A percentile compares a stretch with the other conserved stretches of the same genome.
These are phyloP conservation scores for Nakazawaea ernobii DNA, from an alignment of 805 yeast genomes.

Conservation along the genomic window DNA sequence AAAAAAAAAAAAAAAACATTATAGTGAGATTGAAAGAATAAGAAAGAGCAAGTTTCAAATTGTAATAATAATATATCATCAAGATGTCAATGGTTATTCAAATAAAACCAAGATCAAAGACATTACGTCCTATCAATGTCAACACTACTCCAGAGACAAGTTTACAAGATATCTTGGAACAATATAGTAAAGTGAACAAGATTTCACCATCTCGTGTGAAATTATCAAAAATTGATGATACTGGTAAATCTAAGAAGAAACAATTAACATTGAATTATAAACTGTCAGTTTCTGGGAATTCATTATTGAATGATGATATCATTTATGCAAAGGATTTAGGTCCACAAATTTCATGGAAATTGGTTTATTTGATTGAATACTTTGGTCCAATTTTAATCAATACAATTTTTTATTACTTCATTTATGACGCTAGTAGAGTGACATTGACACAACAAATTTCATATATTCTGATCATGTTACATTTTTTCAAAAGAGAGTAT, in stretches of 20 bases:
- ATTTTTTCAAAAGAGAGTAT: constrained; percentile 81
- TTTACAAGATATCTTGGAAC: constrained; percentile 31
- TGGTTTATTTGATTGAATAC: constrained; percentile 86
- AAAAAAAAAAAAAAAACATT: no score
- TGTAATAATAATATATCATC: no score
- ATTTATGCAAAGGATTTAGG: constrained; percentile 84
- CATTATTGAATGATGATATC: constrained; percentile 29
- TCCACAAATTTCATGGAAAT: constrained; percentile 86
- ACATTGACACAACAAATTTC: constrained; percentile 49
- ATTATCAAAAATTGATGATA: constrained; percentile 36
- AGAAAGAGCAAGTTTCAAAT: no score
- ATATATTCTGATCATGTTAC: constrained; percentile 55
- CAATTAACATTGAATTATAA: constrained; percentile 40
- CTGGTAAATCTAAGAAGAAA: constrained; percentile 22
- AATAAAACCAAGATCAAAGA: constrained; percentile 57
- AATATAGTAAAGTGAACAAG: constrained; percentile 33
- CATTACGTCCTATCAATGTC: constrained; percentile 42
- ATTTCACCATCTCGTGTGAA: constrained; percentile 48
- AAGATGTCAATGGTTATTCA: constrained; percentile 23
- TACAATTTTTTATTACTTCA: constrained; percentile 51
- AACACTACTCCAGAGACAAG: constrained; percentile 30
- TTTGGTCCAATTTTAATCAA: constrained; percentile 85
- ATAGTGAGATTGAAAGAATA: no score
- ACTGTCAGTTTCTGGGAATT: constrained; percentile 40
- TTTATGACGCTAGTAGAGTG: constrained; percentile 33